Percentiles rank a stretch among this genome's conserved stretches.
Evolutionary conservation across 1,284 basidiomycete genomes (phyloP).

Genomic region (Meira miltonrushii): DNA sequence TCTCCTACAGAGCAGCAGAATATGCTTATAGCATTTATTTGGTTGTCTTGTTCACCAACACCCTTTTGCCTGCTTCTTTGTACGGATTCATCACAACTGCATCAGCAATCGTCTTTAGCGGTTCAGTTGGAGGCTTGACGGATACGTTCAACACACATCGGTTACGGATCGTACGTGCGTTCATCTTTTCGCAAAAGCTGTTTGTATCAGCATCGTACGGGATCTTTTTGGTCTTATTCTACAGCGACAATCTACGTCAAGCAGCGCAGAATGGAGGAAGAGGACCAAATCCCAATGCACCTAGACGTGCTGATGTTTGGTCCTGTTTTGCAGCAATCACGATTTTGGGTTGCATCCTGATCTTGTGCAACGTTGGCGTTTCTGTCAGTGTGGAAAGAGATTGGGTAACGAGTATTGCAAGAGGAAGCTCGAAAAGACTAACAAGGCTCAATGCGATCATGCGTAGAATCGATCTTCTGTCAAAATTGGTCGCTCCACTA

Average conservation of each 20-base stretch:
- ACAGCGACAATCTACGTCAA: constrained; percentile 17
- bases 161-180: constrained; percentile 55
- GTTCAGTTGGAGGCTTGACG: constrained; percentile 56
- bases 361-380: constrained; percentile 56
- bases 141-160: constrained; percentile 54
- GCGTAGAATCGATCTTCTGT: constrained; percentile 60
- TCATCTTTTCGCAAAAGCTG: constrained; percentile 57
- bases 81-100: constrained; percentile 57
- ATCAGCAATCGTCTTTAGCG: constrained; percentile 54
- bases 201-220: constrained; percentile 55
- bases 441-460: constrained; percentile 48
- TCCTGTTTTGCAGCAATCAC: constrained; percentile 55
- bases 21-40: constrained; percentile 58
- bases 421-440: constrained; percentile 25
- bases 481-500: constrained; percentile 60
- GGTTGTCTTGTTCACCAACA: constrained; percentile 57
- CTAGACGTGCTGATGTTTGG: constrained; percentile 21
- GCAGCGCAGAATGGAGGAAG: constrained; percentile 30
- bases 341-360: constrained; percentile 51
- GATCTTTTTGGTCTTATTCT: constrained; percentile 52
- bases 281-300: constrained; percentile 13
- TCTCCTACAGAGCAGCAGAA: constrained; percentile 57
- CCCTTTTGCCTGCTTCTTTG: constrained; percentile 58
- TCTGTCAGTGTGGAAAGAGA: constrained; percentile 61
- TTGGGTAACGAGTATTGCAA: constrained; percentile 58